Conservation (phyloP, 257 asterid species). For the Gentiana macrophylla region DNA sequence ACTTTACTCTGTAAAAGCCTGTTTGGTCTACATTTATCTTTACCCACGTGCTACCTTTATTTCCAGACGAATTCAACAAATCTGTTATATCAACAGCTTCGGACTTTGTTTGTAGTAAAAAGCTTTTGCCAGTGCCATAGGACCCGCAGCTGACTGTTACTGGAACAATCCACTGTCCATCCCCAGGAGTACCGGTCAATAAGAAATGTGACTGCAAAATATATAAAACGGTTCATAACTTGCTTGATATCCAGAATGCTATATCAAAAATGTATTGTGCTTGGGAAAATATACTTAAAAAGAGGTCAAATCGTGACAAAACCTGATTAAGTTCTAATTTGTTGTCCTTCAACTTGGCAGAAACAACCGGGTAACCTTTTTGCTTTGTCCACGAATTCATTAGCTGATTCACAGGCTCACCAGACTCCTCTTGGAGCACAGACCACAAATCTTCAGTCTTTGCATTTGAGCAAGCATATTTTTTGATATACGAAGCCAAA, state of each 20-base stretch:
- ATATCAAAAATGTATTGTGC: too few relatives aligned
- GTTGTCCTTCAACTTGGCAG: conserved; percentile 60
- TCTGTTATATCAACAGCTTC: conserved; percentile 56
- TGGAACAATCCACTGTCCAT: conserved; percentile 93
- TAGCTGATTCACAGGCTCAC: conserved; percentile 84
- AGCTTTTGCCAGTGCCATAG: conserved; percentile 56
- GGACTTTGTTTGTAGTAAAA: conserved; percentile 60
- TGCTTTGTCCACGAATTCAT: conserved; percentile 96
- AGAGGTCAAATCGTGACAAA: conserved; percentile 6
- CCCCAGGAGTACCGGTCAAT: conserved; percentile 65
- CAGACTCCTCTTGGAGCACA: conserved; percentile 81
- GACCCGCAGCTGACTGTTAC: conserved; percentile 65
- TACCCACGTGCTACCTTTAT: conserved; percentile 55
- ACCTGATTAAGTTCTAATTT: conserved; percentile 87
- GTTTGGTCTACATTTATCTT: conserved; percentile 78
- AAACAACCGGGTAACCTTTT: conserved; percentile 82
- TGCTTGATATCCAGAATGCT: too few relatives aligned
- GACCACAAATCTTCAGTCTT: conserved; percentile 96
- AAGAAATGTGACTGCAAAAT: conserved; percentile 65
- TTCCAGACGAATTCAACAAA: conserved; percentile 30
- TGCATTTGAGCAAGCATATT: conserved; percentile 77
- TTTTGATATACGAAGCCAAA: conserved; percentile 80
- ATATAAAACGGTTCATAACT: not conserved
- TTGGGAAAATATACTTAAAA: not conserved
- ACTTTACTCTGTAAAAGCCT: conserved; percentile 82